Evolutionary conservation across 306 rosid genomes (phyloP).

Genomic region (Cicer pinnatifidum): DNA sequence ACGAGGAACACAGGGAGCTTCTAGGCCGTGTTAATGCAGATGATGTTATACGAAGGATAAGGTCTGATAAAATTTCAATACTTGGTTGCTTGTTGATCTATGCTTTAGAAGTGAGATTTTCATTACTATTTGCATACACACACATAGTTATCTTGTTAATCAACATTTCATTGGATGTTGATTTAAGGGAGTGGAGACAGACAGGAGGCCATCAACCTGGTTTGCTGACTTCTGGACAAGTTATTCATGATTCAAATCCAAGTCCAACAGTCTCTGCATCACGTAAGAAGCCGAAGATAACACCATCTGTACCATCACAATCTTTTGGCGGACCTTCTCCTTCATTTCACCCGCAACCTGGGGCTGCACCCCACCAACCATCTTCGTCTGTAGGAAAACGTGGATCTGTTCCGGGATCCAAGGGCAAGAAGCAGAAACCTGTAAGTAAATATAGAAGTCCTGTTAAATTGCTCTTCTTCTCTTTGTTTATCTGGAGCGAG

Average conservation of each 20-base stretch:
- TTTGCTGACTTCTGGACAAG: slow-evolving; percentile 59
- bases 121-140: slow-evolving; percentile 31
- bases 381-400: slow-evolving; percentile 76
- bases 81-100: slow-evolving; percentile 20
- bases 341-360: slow-evolving; percentile 69
- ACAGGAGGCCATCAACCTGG: slow-evolving; percentile 78
- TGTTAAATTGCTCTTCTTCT: slow-evolving; percentile 13
- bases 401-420: slow-evolving; percentile 72
- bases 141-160: slow-evolving; percentile 42
- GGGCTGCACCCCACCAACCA: slow-evolving; percentile 78
- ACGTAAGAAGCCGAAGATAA: slow-evolving; percentile 80
- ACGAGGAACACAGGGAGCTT: slow-evolving; percentile 96
- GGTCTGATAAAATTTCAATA: slow-evolving; percentile 57
- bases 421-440: slow-evolving; percentile 85
- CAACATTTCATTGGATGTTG: slow-evolving; percentile 37
- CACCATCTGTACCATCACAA: slow-evolving; percentile 69
- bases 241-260: slow-evolving; percentile 74
- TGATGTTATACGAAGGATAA: slow-evolving; percentile 78
- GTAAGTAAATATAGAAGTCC: slow-evolving; percentile 57
- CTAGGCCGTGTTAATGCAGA: slow-evolving; percentile 89
- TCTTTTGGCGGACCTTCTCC: slow-evolving; percentile 81
- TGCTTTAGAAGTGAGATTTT: slow-evolving; percentile 34
- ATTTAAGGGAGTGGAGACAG: slow-evolving; percentile 92
- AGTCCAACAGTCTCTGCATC: slow-evolving; percentile 91
- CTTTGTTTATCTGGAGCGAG: slow-evolving; percentile 34